Evolutionary conservation across 2,329 filamentous ascomycete genomes (phyloP).

Genomic region (Pseudocercospora pini-densiflorae): DNA sequence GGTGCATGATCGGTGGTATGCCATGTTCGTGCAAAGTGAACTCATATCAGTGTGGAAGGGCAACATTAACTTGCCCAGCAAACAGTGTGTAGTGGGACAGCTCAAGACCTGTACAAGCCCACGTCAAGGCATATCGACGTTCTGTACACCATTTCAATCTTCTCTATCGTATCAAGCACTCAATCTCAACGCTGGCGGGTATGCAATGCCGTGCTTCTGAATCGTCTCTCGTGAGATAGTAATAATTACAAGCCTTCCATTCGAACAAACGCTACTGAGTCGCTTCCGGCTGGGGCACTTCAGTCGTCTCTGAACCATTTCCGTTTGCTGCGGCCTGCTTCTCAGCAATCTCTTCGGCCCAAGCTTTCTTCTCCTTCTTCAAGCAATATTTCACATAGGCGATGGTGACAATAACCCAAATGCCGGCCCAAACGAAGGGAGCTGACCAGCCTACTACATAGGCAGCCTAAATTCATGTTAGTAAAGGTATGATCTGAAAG

Average conservation of each 20-base stretch:
- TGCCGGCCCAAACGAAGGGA: slow-evolving; percentile 55
- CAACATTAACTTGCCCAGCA: background rate
- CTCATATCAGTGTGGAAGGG: background rate
- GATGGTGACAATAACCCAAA: slow-evolving; percentile 53
- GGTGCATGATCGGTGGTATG: background rate
- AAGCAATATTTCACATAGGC: slow-evolving; percentile 49
- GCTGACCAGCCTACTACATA: slow-evolving; percentile 56
- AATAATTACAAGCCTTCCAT: slow-evolving; percentile 1
- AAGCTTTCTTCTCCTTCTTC: slow-evolving; percentile 40
- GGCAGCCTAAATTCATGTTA: slow-evolving; percentile 38
- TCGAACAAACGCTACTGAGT: background rate
- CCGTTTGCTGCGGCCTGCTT: slow-evolving; percentile 26
- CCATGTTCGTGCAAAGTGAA: background rate
- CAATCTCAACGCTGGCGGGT: background rate
- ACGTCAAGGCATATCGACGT: background rate
- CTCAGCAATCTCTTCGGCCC: slow-evolving; percentile 41
- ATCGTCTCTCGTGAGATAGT: slow-evolving; percentile 1
- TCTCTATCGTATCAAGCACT: slow-evolving; percentile 7
- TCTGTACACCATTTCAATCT: background rate
- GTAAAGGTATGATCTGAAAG: background rate
- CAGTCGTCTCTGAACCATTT: slow-evolving; percentile 1
- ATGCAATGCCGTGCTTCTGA: background rate
- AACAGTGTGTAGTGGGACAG: background rate
- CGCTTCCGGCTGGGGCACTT: background rate
- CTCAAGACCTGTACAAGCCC: background rate